Evolutionary conservation across 1,284 basidiomycete species (phyloP).

Genomic region (Testicularia cyperi): DNA sequence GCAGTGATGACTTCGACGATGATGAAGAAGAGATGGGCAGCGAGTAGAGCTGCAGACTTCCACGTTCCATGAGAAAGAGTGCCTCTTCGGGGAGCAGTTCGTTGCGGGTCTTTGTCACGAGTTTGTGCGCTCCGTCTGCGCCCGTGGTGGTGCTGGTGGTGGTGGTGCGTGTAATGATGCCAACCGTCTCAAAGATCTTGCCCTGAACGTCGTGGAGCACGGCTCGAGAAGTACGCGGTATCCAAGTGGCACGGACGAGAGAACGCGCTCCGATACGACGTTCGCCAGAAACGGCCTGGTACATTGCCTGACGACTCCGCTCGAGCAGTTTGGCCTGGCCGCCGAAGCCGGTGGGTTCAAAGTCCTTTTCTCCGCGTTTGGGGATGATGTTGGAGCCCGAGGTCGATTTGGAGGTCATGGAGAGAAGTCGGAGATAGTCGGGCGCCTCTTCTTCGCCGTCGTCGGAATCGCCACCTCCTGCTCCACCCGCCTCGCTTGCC

Average conservation of each 20-base stretch:
- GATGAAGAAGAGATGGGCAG: background rate
- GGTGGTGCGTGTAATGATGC: constrained; percentile 27
- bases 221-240: constrained; percentile 36
- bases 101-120: constrained; percentile 23
- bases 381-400: constrained; percentile 35
- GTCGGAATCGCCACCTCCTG: constrained; percentile 12
- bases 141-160: background rate
- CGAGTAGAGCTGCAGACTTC: constrained; percentile 19
- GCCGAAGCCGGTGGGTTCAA: constrained; percentile 72
- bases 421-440: constrained; percentile 33
- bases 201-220: constrained; percentile 45
- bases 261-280: constrained; percentile 60
- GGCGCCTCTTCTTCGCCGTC: constrained; percentile 33
- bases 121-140: constrained; percentile 1
- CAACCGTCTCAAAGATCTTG: constrained; percentile 48
- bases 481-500: background rate
- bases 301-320: constrained; percentile 78
- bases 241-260: constrained; percentile 48
- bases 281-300: constrained; percentile 73
- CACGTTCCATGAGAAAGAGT: constrained; percentile 79
- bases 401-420: constrained; percentile 21
- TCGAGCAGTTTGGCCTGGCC: constrained; percentile 78
- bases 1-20: no score
- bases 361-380: constrained; percentile 62
- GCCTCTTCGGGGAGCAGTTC: constrained; percentile 92